phyloP scores from a whole-genome alignment of 768 basidiomycete genomes.

The Phlebiopsis flavidoalba region DNA sequence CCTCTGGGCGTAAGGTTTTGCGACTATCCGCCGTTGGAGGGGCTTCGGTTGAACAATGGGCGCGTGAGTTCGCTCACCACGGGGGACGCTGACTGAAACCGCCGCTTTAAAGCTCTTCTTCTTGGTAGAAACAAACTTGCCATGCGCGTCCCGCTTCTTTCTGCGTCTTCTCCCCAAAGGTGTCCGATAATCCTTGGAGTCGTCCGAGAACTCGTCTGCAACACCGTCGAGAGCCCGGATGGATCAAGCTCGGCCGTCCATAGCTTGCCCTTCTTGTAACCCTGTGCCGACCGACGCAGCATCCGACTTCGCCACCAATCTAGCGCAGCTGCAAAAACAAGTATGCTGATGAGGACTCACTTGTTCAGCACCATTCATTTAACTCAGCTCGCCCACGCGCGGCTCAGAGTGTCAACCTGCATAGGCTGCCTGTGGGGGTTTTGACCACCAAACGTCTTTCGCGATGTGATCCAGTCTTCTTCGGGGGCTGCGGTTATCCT shows the following conservation, averaged over 20 bases:
- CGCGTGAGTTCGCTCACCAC: neutral
- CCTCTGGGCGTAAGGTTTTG: neutral
- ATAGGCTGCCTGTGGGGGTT: neutral
- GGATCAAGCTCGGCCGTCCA: conserved; percentile 1
- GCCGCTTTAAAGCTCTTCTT: neutral
- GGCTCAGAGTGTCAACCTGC: neutral
- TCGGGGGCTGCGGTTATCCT: neutral
- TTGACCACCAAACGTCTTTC: neutral
- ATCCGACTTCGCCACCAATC: neutral
- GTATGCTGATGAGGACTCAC: neutral
- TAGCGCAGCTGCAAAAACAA: neutral
- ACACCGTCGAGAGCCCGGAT: neutral
- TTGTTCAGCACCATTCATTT: neutral
- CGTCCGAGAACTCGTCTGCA: conserved; percentile 1
- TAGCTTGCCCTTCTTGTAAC: neutral
- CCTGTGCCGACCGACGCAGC: neutral
- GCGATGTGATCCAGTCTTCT: neutral
- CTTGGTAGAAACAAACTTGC: conserved; percentile 8
- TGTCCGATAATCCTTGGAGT: conserved; percentile 6
- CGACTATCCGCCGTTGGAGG: neutral
- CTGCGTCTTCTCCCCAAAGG: neutral
- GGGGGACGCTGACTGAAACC: neutral
- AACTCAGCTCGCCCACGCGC: neutral
- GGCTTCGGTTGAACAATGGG: neutral
- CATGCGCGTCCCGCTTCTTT: conserved; percentile 9